Evolutionary conservation across 2,329 filamentous ascomycete genomes (phyloP).

Genomic region (Pseudogymnoascus sp.): DNA sequence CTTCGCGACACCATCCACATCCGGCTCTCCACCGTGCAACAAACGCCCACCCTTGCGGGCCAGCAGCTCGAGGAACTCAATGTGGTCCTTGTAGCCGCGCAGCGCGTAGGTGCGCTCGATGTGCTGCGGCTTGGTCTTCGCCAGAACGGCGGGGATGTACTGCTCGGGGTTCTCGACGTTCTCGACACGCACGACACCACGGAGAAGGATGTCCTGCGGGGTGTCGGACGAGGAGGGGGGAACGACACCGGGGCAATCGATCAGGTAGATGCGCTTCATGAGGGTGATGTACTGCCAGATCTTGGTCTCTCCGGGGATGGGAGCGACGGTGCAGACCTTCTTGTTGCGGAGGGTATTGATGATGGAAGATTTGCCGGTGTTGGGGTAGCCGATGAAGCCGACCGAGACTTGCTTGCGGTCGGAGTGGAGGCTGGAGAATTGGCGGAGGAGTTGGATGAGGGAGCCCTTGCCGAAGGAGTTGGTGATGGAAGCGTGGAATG

Average conservation of each 20-base stretch:
- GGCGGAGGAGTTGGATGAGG: slow-evolving; percentile 81
- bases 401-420: slow-evolving; percentile 93
- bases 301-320: slow-evolving; percentile 94
- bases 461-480: slow-evolving; percentile 97
- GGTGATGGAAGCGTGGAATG: slow-evolving; percentile 89
- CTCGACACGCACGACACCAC: slow-evolving; percentile 88
- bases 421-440: slow-evolving; percentile 84
- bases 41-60: slow-evolving; percentile 82
- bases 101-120: slow-evolving; percentile 91
- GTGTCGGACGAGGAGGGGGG: slow-evolving; percentile 80
- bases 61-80: slow-evolving; percentile 78
- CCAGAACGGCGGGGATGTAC: slow-evolving; percentile 79
- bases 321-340: slow-evolving; percentile 87
- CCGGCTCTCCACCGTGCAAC: slow-evolving; percentile 86
- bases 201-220: slow-evolving; percentile 78
- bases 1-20: slow-evolving; percentile 90
- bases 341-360: slow-evolving; percentile 95
- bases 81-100: slow-evolving; percentile 66
- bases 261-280: slow-evolving; percentile 90
- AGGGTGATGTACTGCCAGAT: slow-evolving; percentile 97
- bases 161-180: slow-evolving; percentile 96
- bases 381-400: slow-evolving; percentile 70
- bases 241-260: slow-evolving; percentile 94
- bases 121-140: slow-evolving; percentile 75
- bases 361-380: slow-evolving; percentile 91